Evolutionary conservation across 192 early-diverging fungal species (phyloP), one percentile per base, ranked within the genome.

Genomic region (Tieghemiomyces parasiticus): DNA sequence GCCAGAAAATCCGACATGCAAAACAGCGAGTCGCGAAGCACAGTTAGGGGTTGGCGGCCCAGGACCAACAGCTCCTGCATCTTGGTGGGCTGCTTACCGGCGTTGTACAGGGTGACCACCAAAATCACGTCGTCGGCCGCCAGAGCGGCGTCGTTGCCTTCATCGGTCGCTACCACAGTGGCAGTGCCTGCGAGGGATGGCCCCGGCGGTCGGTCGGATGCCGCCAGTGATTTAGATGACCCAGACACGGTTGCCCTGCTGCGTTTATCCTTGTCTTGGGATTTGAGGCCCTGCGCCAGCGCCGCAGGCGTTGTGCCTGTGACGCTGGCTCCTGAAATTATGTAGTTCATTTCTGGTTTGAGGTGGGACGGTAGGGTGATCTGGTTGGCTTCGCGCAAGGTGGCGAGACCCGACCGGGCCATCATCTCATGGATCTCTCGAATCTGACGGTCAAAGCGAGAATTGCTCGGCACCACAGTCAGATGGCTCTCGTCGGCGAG

Each of bases 21-120:
- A 58, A 81, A 77, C 53, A 91, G 80, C 19, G 78, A 73, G 66
- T 89, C 86, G 14, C 85, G 76, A 32, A 91, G 58, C 1, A 67
- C 79, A 0, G 84, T 71, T 24, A 91, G 68, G 12, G 71, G 71
- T 63, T 89, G 85, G 32, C 74, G 79, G 16, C 87, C 87, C 22
- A 87, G 72, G 8, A 89, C 78, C 24, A 74, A 59, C 55, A 76
- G 79, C 72, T 81, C 84, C 51, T 85, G 80, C 71, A 77, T 69
- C 59, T 72, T 74, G 29, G 66, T 61, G 2, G 70, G 65, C 0
- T 80, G 74, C 25, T 66, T 71, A 9, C 74, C 64, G 3, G 78
- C 70, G 65, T 79, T 77, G 69, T 78, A 84, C n/a, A 87, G 70
- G 51, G 78, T 76, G 16, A 83, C 78, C 26, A 75, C 75, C 16